Evolutionary conservation across 2,329 filamentous ascomycete genomes (phyloP).

Genomic region (Aspergillus fumigatiaffinis): DNA sequence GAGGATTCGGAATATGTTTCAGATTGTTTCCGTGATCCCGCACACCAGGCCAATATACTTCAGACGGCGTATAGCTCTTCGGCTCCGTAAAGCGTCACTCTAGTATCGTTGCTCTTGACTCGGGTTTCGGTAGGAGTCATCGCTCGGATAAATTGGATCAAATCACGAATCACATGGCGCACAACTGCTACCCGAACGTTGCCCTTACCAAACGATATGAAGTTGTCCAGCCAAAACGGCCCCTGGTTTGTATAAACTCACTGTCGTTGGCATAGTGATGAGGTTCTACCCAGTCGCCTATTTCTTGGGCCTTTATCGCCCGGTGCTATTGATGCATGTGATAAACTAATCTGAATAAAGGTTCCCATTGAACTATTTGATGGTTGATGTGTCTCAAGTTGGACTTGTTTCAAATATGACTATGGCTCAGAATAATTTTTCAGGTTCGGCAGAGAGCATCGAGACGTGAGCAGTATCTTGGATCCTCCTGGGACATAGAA

Average conservation of each 20-base stretch:
- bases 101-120: background rate
- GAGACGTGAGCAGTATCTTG: too few species aligned
- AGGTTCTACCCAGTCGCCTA: too few species aligned
- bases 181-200: background rate
- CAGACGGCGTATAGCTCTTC: background rate
- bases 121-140: background rate
- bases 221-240: too few species aligned
- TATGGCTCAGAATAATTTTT: too few species aligned
- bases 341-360: background rate
- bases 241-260: background rate
- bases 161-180: background rate
- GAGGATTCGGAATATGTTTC: background rate
- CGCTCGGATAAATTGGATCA: background rate
- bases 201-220: too few species aligned
- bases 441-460: too few species aligned
- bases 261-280: background rate
- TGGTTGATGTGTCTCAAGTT: too few species aligned
- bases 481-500: too few species aligned
- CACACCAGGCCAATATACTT: background rate
- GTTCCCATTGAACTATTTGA: too few species aligned
- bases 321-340: background rate
- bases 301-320: too few species aligned
- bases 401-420: too few species aligned
- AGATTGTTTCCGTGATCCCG: background rate
- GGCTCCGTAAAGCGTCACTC: background rate